Base-by-base conservation (phyloP, 306 rosid genomes). In the Ormosia semicastrata region DNA sequence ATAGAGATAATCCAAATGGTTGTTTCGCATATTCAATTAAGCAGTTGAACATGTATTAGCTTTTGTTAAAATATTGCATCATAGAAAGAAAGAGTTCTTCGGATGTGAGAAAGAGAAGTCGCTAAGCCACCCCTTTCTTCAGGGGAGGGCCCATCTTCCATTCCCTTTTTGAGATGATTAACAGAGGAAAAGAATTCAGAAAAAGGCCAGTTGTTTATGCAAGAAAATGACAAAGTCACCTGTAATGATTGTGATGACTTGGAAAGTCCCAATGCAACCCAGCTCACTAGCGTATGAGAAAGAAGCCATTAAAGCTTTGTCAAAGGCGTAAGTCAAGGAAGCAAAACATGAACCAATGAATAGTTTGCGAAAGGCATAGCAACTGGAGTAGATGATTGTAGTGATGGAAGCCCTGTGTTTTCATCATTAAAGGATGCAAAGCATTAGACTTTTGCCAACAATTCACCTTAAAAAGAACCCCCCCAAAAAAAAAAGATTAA, bases 321-420 rank as follows among this genome's bases (percentile, higher is more conserved):
- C 87, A 78, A 72, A 85, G 92, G 93, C 92, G 95, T 83, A 86
- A 88, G 82, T 91, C 74, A 84, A 82, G 95, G 90, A 78, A 76
- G 53, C 58, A 78, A 82, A 75, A 70, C 82, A 79, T 43, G 78
- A 80, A 43, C 73, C 63, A 78, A 83, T 62, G 75, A 77, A 74
- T 83, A 70, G 76, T 78, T 6, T 46, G 33, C 33, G 44, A 8
- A 60, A 65, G 81, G 52, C 82, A 39, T 39, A 40, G 79, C 90
- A 73, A 63, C 73, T 80, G 83, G 80, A 64, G 75, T 44, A 67
- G 82, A 88, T 88, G 82, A 84, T 85, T 87, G 84, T 75, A 69
- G 52, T 34, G 39, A 77, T 53, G 49, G 36, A 71, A 81, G 14
- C 81, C 80, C 47, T 70, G 29, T 58, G 66, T 75, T 73, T 59